Conservation (phyloP, 2,329 filamentous ascomycete species). For the Magnaporthiopsis incrustans region DNA sequence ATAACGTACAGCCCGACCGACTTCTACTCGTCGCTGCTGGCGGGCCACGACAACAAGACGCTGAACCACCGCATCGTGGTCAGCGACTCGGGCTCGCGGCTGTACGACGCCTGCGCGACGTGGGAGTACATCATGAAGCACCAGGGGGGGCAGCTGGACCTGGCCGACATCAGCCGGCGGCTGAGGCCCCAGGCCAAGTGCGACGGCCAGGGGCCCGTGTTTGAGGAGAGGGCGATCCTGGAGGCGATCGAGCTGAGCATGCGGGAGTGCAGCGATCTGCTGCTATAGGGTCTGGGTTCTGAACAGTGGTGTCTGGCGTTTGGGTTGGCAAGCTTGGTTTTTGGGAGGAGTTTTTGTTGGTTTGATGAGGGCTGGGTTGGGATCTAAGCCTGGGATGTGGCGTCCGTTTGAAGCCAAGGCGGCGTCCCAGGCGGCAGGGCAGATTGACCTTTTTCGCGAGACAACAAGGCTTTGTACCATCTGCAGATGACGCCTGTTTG, state of each 20-base stretch:
- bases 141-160: slow-evolving; percentile 67
- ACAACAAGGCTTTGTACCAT: no score
- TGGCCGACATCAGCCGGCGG: slow-evolving; percentile 70
- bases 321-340: no score
- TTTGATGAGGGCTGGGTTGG: no score
- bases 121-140: slow-evolving; percentile 88
- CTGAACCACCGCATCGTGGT: slow-evolving; percentile 62
- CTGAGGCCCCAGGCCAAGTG: slow-evolving; percentile 67
- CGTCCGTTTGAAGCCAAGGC: no score
- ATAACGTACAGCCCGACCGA: slow-evolving; percentile 65
- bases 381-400: no score
- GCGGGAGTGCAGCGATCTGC: slow-evolving; percentile 68
- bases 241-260: slow-evolving; percentile 72
- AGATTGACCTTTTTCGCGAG: no score
- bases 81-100: slow-evolving; percentile 55
- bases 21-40: slow-evolving; percentile 57
- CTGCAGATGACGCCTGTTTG: no score
- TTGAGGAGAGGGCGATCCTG: slow-evolving; percentile 67
- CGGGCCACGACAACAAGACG: slow-evolving; percentile 53
- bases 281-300: no score
- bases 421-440: no score
- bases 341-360: no score
- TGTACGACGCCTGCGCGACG: slow-evolving; percentile 68
- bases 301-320: no score
- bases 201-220: slow-evolving; percentile 82